These are phyloP conservation scores for Sordariomycetes sp. DNA, from an alignment of 2,329 filamentous ascomycete species.

Conservation along the genomic window DNA sequence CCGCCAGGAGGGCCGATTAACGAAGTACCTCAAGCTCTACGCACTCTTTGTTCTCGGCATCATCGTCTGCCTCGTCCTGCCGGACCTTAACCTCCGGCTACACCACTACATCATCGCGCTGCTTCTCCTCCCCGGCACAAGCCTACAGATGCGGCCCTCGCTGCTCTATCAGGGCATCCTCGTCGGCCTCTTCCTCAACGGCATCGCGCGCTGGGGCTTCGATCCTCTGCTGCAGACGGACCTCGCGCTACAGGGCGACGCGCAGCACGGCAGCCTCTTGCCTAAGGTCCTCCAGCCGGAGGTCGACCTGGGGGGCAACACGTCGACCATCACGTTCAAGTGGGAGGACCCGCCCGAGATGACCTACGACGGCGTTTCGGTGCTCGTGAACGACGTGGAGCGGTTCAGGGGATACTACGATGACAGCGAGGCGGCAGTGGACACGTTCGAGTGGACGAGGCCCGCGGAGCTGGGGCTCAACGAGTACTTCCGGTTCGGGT, in stretches of 20 bases:
- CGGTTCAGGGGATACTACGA: constrained; percentile 63
- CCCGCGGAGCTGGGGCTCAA: constrained; percentile 32
- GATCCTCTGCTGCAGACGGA: constrained; percentile 80
- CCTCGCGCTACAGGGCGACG: constrained; percentile 57
- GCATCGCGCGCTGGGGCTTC: constrained; percentile 89
- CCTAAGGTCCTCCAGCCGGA: constrained; percentile 37
- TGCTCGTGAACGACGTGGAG: constrained; percentile 81
- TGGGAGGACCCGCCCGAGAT: constrained; percentile 34
- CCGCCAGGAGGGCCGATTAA: constrained; percentile 71
- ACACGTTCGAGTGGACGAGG: constrained; percentile 49
- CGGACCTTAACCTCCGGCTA: constrained; percentile 72
- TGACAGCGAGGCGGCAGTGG: constrained; percentile 31
- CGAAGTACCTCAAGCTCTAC: constrained; percentile 70
- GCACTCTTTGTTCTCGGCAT: constrained; percentile 56
- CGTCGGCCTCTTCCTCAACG: constrained; percentile 86
- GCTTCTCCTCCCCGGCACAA: constrained; percentile 77
- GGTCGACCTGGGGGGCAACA: constrained; percentile 31
- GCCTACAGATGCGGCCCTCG: constrained; percentile 74
- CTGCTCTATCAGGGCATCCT: constrained; percentile 84
- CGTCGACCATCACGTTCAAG: constrained; percentile 56
- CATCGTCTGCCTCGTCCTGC: constrained; percentile 59
- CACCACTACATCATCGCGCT: constrained; percentile 92
- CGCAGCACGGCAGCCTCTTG: constrained; percentile 50
- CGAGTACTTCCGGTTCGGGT: constrained; percentile 72
- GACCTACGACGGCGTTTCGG: constrained; percentile 63